Base-by-base conservation (phyloP, 164 flowering plant species). In the Tinospora cordifolia region DNA sequence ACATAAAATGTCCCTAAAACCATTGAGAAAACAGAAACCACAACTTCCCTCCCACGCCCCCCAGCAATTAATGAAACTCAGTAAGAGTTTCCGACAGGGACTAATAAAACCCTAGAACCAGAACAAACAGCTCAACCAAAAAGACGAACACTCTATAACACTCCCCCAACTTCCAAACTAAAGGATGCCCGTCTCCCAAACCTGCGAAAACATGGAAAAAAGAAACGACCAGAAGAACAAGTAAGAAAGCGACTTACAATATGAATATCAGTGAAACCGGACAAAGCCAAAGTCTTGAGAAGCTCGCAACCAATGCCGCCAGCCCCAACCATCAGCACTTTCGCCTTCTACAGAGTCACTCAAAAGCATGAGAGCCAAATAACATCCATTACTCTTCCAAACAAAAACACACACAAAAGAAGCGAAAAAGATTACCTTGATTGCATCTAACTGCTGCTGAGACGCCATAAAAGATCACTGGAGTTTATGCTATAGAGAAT, bases 221-320 rank as follows among this genome's bases (percentile, higher is more conserved):
- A 36, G 46, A 36, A n/a, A n/a, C n/a, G n/a, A n/a, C n/a, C n/a
- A 27, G 14, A n/a, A 25, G 17, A 54, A 24, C 26, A 39, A 17
- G 25, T 41, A 26, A 39, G 17, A 59, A 24, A 58, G 15, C 4
- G 21, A 77, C 88, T 89, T 30, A 94, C 98, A 65, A 94, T 92
- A 75, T 94, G 98, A 73, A 94, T 94, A 73, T 94, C 95, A 65
- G 78, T 75, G 66, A 91, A 94, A n/a, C 97, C 97, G 54, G 98
- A 89, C 54, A 94, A 91, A 68, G 90, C 96, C 2, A 94, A 90
- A 65, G 97, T 94, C 82, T 94, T 94, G 66, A 94, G 92, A 41
- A 94, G 88, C 83, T 94, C 98, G 71, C 98, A 94, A 25, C 98
- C 98, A 62, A 94, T 94, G 17, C 98, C 98, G 14, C 98, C 98